Evolutionary conservation across 441 rosid species (phyloP), one percentile per base, ranked within the genome.

Genomic region (Brassica balearica): DNA sequence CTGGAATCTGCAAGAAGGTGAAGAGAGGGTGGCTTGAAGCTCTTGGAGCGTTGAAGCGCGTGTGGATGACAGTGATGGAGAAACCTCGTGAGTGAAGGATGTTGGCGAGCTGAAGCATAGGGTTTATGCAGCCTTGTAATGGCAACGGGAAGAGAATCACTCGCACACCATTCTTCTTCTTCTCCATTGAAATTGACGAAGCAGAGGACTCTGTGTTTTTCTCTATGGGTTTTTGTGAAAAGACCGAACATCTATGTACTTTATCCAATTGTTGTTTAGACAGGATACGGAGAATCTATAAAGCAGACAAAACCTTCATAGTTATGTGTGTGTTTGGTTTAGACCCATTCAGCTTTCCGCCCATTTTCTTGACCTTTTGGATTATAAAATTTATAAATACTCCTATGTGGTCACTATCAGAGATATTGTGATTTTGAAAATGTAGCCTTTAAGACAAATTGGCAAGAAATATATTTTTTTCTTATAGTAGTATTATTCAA

Each of bases 21-120:
- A 83, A 85, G 22, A 56, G 29, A 41, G 83, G 83, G 69, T 78
- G 75, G 34, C 1, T 68, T 4, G 85, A 75, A 23, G 85, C 71
- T 34, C 70, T 64, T 2, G 86, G 85, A 1, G 84, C 70, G 82
- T 86, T 86, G 77, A 78, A 81, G 46, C 80, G 67, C 27, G 84
- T 77, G 84, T 86, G 83, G 60, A 80, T 23, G 8, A 87, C 62
- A 17, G 88, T 84, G 73, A 87, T 80, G 14, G 71, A 77, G 67
- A 63, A 77, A 0, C 76, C 72, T 55, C 23, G 38, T 0, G 76
- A 71, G 46, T 71, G 22, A 9, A 77, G 76, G 8, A 77, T 71
- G 15, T 77, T 77, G 27, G 71, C 76, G 6, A 77, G 81, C 25
- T 77, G 81, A 65, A 77, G 41, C 76, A 71, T 77, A 14, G 81